phyloP scores from a whole-genome alignment of 257 asterid species.

The Echites panduratus region DNA sequence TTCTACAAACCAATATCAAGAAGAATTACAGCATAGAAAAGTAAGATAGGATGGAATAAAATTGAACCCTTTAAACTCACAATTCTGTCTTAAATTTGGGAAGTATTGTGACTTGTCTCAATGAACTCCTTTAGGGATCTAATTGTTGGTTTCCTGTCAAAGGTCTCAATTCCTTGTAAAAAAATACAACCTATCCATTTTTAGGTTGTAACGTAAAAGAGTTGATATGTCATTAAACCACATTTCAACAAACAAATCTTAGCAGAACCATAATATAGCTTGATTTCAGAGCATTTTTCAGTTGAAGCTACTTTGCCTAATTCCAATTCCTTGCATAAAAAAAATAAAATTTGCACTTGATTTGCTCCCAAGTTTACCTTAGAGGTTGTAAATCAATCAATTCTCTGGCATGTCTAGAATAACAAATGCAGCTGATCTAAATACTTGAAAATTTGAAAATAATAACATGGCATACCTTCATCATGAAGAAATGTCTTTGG shows the following conservation, averaged over 20 bases:
- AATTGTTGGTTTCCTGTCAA: background rate
- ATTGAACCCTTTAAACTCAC: constrained; percentile 47
- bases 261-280: too few species aligned
- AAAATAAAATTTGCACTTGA: background rate
- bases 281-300: too few species aligned
- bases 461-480: too few species aligned
- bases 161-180: background rate
- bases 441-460: too few species aligned
- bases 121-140: constrained; percentile 58
- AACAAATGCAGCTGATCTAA: too few species aligned
- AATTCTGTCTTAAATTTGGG: constrained; percentile 78
- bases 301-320: too few species aligned
- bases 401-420: too few species aligned
- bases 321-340: background rate
- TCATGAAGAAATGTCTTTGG: too few species aligned
- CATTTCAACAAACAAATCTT: too few species aligned
- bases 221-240: too few species aligned
- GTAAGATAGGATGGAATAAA: constrained; percentile 2
- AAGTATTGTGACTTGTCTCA: constrained; percentile 65
- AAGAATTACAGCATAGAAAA: background rate
- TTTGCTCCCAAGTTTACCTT: too few species aligned
- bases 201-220: background rate
- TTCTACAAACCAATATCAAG: constrained; percentile 1
- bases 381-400: too few species aligned
- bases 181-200: background rate